Evolutionary conservation across 495 filamentous ascomycete species (phyloP).

Genomic region (Hapsidospora chrysogenum): DNA sequence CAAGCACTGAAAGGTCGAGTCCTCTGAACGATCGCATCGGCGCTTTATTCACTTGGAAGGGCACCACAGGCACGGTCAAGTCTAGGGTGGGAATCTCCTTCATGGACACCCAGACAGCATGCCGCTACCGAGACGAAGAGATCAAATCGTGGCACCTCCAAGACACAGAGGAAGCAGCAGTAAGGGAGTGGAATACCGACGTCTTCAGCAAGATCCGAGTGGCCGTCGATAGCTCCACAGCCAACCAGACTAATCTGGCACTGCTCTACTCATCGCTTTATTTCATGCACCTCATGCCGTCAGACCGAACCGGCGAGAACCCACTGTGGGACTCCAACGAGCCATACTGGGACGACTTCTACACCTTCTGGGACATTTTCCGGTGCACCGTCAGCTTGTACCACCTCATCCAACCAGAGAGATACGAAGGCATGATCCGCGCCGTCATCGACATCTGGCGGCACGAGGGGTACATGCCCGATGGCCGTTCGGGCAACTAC

Average conservation of each 20-base stretch:
- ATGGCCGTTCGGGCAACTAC: conserved; percentile 48
- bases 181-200: conserved; percentile 37
- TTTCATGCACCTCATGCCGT: conserved; percentile 55
- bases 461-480: conserved; percentile 48
- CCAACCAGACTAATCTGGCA: conserved; percentile 32
- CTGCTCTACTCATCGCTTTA: conserved; percentile 50
- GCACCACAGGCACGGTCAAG: conserved; percentile 20
- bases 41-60: conserved; percentile 23
- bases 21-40: conserved; percentile 15
- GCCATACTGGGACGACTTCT: conserved; percentile 46
- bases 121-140: conserved; percentile 36
- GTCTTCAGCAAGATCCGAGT: conserved; percentile 49
- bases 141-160: conserved; percentile 35
- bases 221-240: conserved; percentile 31
- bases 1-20: background rate
- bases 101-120: conserved; percentile 45
- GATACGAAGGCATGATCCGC: conserved; percentile 49
- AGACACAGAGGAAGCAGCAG: conserved; percentile 25
- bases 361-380: conserved; percentile 37
- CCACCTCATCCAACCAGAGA: conserved; percentile 44
- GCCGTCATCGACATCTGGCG: conserved; percentile 58
- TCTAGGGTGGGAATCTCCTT: conserved; percentile 58
- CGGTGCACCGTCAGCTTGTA: conserved; percentile 45
- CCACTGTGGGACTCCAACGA: conserved; percentile 46
- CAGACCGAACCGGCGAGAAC: conserved; percentile 57